phyloP scores from a whole-genome alignment of 2,329 filamentous ascomycete genomes.

The Talaromyces sp. region DNA sequence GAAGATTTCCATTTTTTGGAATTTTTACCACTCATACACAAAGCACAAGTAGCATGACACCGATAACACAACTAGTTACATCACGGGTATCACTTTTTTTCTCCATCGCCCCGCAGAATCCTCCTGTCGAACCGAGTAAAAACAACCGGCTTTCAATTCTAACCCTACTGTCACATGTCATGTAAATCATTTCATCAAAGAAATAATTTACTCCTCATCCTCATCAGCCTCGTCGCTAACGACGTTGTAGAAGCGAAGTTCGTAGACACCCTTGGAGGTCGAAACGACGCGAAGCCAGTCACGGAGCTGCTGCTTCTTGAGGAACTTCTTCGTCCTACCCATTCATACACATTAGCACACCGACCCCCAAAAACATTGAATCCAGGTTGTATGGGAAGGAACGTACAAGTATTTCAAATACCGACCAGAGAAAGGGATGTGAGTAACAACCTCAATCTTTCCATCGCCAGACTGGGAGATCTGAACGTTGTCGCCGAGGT shows the following conservation, averaged over 20 bases:
- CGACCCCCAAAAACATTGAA: not conserved
- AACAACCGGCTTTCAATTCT: not conserved
- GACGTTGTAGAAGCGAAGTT: slow-evolving; percentile 99
- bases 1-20: not conserved
- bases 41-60: slow-evolving; percentile 9
- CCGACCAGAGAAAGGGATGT: slow-evolving; percentile 96
- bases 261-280: slow-evolving; percentile 96
- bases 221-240: slow-evolving; percentile 97
- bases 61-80: slow-evolving; percentile 9
- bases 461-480: slow-evolving; percentile 91
- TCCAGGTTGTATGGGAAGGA: not conserved
- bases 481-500: slow-evolving; percentile 89
- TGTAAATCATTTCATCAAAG: slow-evolving; percentile 9
- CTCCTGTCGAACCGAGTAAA: not conserved
- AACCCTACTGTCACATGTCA: not conserved
- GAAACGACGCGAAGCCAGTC: slow-evolving; percentile 99
- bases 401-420: slow-evolving; percentile 99
- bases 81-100: slow-evolving; percentile 9
- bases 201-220: slow-evolving; percentile 82
- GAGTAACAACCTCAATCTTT: slow-evolving; percentile 96
- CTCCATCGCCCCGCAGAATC: not conserved
- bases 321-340: slow-evolving; percentile 97
- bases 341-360: not conserved
- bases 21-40: not conserved
- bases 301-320: slow-evolving; percentile 99